Conservation (phyloP, 2,329 filamentous ascomycete species). For the Penicillium polonicum region DNA sequence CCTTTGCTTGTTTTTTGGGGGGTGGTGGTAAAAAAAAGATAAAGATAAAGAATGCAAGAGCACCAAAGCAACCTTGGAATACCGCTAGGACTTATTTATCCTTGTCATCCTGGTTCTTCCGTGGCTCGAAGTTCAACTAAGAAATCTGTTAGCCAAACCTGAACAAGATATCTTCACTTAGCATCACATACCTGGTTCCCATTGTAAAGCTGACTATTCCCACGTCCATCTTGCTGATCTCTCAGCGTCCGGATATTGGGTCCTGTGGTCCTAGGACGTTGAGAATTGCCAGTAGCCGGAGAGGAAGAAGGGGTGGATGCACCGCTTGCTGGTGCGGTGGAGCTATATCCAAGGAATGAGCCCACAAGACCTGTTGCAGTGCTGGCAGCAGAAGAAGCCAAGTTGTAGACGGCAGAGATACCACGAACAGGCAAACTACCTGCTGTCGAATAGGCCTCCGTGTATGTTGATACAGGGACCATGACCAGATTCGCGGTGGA, state of each 20-base stretch:
- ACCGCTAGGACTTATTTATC: slow-evolving; percentile 21
- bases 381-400: slow-evolving; percentile 46
- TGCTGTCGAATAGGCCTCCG: slow-evolving; percentile 55
- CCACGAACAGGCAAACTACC: slow-evolving; percentile 43
- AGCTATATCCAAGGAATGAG: slow-evolving; percentile 45
- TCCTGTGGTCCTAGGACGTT: slow-evolving; percentile 22
- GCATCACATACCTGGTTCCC: slow-evolving; percentile 71
- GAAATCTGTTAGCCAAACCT: background rate
- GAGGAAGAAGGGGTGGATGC: slow-evolving; percentile 8
- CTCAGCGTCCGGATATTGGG: slow-evolving; percentile 53
- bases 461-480: slow-evolving; percentile 65
- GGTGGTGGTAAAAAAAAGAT: too few relatives aligned
- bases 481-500: slow-evolving; percentile 83
- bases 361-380: slow-evolving; percentile 45
- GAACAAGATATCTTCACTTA: background rate
- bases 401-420: slow-evolving; percentile 41
- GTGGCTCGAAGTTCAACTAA: slow-evolving; percentile 68
- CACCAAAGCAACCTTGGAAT: background rate
- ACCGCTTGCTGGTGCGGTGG: slow-evolving; percentile 18
- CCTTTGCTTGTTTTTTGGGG: too few relatives aligned
- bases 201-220: slow-evolving; percentile 78
- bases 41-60: slow-evolving; percentile 2
- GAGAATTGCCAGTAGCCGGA: slow-evolving; percentile 7
- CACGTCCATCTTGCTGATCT: slow-evolving; percentile 54
- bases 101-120: slow-evolving; percentile 58